Base-by-base conservation (phyloP, 1,284 basidiomycete species). In the Ganoderma resinaceum region DNA sequence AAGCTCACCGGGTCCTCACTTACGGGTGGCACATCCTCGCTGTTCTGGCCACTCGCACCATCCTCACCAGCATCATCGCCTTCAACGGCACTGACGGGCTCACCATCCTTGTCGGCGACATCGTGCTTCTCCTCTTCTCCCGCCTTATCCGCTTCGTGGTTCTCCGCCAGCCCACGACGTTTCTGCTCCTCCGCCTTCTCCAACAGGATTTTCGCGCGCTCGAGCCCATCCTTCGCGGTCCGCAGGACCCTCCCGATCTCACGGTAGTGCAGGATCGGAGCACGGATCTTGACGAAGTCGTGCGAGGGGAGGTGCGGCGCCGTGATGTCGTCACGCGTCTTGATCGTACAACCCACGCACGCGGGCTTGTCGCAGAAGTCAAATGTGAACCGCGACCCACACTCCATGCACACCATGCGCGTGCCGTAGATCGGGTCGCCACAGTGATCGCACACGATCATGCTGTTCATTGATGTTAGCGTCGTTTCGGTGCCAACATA, bases 241-340 rank as follows among this genome's bases (percentile, higher is more conserved):
- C 69, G 67, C 9, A 70, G 63, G 52, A 70, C 59, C 67, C 65
- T 67, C 12, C 71, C 67, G 38, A 77, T 74, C 31, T 78, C 71
- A n/a, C 76, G 65, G 18, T 62, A 59, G 59, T 78, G 75, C 23
- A 76, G 65, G n/a, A 77, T 61, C 6, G 63, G 65, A 14, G 74
- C 69, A 11, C 76, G 76, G 11, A 79, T 67, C 53, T 80, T 80
- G 63, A 78, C 65, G 29, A 79, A 53, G 59, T 78, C 76, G 65
- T 80, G 80, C 11, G 75, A 71, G 12, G 76, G 75, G 2, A 70
- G 62, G 58, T 80, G 78, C 7, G 75, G 71, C 23, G 62, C 62
- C 26, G 67, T 53, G 60, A 76, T 52, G 63, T 76, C 72, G 20
- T 72, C 71, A 8, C 76, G 70, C 7, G 35, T 53, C n/a, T 57